Conservation (phyloP, 257 asterid genomes). For the Gentiana straminea region DNA sequence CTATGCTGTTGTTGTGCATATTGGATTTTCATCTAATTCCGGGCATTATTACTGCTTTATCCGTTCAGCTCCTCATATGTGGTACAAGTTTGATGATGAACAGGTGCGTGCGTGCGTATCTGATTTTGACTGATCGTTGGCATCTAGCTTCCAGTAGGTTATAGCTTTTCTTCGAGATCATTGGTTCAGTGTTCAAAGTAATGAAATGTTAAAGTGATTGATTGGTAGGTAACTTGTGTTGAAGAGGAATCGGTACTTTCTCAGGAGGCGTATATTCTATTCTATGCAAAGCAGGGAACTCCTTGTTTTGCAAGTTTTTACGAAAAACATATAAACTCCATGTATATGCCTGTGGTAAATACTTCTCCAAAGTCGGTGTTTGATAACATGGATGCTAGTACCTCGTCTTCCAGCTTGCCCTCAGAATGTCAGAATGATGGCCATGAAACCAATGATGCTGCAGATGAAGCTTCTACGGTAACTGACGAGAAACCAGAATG, state of each 20-base stretch:
- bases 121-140: no score
- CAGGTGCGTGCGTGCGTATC: conserved; percentile 25
- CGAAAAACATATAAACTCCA: conserved; percentile 30
- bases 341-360: conserved; percentile 20
- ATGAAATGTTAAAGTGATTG: conserved; percentile 1
- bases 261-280: conserved; percentile 84
- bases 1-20: conserved; percentile 82
- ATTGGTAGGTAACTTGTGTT: conserved; percentile 45
- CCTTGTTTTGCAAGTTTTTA: conserved; percentile 59
- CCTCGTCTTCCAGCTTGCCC: conserved; percentile 19
- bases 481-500: conserved; percentile 13
- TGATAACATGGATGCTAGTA: conserved; percentile 26
- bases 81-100: conserved; percentile 87
- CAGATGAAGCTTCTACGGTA: conserved; percentile 15
- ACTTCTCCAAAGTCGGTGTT: conserved; percentile 86
- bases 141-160: no score
- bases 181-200: not conserved
- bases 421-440: conserved; percentile 10
- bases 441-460: conserved; percentile 17
- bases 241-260: conserved; percentile 55
- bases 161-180: not conserved
- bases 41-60: conserved; percentile 86
- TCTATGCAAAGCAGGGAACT: conserved; percentile 65
- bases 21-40: conserved; percentile 55
- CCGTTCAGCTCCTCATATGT: conserved; percentile 45